Evolutionary conservation across 331 rosid species (phyloP).

Genomic region (Malus hybrid): DNA sequence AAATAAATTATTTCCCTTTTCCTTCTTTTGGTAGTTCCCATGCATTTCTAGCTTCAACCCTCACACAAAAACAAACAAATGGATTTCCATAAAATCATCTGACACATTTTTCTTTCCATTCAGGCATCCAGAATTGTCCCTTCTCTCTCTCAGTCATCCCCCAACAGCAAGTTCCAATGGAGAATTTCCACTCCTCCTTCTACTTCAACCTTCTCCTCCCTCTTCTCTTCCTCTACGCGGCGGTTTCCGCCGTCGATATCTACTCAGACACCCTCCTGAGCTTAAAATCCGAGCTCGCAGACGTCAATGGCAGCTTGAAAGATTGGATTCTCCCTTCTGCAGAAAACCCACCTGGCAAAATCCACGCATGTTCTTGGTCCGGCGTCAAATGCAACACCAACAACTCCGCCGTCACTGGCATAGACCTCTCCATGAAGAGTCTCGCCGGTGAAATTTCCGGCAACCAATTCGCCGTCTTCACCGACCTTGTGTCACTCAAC

Average conservation of each 20-base stretch:
- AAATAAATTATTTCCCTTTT: background rate
- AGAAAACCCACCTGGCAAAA: constrained; percentile 32
- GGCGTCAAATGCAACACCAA: constrained; percentile 60
- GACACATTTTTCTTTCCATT: constrained; percentile 36
- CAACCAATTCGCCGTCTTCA: constrained; percentile 52
- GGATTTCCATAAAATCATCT: constrained; percentile 16
- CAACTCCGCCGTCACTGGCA: constrained; percentile 44
- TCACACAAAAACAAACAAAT: constrained; percentile 32
- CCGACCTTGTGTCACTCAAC: constrained; percentile 60
- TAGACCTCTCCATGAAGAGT: constrained; percentile 73
- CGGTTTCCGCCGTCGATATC: constrained; percentile 45
- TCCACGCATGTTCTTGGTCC: constrained; percentile 74
- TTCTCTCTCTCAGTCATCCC: constrained; percentile 5
- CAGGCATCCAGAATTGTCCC: constrained; percentile 34
- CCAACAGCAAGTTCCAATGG: constrained; percentile 68
- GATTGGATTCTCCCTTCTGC: constrained; percentile 53
- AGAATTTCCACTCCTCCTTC: constrained; percentile 40
- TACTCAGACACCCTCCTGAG: constrained; percentile 68
- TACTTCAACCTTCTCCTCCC: constrained; percentile 39
- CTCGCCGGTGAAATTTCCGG: constrained; percentile 60
- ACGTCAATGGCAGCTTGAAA: constrained; percentile 38
- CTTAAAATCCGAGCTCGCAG: constrained; percentile 65
- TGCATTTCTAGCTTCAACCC: constrained; percentile 45
- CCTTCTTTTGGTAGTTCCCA: constrained; percentile 76
- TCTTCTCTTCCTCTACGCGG: constrained; percentile 27